Evolutionary conservation across 345 rosid genomes (phyloP).

Genomic region (Populus euphratica): DNA sequence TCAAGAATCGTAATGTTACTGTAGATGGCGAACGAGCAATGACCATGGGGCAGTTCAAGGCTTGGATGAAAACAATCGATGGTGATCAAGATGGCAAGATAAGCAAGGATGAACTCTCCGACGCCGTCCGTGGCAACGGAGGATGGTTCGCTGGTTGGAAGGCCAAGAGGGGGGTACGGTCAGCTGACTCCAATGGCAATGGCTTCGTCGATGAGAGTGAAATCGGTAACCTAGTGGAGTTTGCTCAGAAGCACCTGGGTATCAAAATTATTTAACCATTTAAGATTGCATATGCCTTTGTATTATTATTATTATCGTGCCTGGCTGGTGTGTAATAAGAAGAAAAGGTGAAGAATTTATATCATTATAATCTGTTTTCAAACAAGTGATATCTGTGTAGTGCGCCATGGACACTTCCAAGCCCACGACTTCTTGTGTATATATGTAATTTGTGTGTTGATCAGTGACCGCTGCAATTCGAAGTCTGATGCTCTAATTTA

Average conservation of each 20-base stretch:
- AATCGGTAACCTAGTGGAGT: conserved; percentile 15
- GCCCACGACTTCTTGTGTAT: background rate
- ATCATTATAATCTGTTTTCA: background rate
- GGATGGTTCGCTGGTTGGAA: conserved; percentile 15
- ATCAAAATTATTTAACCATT: background rate
- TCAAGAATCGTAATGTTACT: background rate
- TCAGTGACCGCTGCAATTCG: no score
- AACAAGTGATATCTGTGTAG: no score
- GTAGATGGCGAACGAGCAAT: background rate
- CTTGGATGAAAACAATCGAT: conserved; percentile 18
- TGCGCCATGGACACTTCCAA: background rate
- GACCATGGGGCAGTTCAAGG: conserved; percentile 27
- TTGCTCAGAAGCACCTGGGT: conserved; percentile 13
- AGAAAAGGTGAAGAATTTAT: background rate
- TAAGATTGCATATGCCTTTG: background rate
- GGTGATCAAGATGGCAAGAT: conserved; percentile 16
- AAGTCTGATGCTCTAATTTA: background rate
- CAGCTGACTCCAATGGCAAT: conserved; percentile 13
- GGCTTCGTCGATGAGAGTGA: conserved; percentile 25
- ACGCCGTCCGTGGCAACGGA: conserved; percentile 14
- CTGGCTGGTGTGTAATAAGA: no score
- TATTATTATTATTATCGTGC: background rate
- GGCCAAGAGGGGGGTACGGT: conserved; percentile 4
- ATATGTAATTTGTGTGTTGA: background rate
- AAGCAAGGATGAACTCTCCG: conserved; percentile 30